Base-by-base conservation (phyloP, 2,329 filamentous ascomycete species). In the Ophiostoma himal-ulmi region DNA sequence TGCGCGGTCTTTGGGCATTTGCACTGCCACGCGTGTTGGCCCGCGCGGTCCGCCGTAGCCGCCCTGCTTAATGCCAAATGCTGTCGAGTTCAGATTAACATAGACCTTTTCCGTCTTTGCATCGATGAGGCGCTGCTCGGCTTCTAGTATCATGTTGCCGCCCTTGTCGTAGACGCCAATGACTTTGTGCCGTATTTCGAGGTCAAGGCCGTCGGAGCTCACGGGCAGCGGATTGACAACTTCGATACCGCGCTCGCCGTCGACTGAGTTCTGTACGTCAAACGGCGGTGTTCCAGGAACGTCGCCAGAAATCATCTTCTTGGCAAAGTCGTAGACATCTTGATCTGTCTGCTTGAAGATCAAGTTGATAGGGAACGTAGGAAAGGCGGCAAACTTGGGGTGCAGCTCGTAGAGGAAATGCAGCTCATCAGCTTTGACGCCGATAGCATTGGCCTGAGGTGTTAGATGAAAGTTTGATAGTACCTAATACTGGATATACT, bases 141-240 rank as follows among this genome's bases (percentile, higher is more conserved):
- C 77, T 69, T 83, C 81, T 1, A 81, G 73, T 10, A 83, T 80
- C 78, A 82, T 82, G 34, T 78, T 76, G 13, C 78, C 78, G 44
- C 80, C 80, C 72, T 82, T 83, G 72, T 83, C 82, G 69, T 83
- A 83, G 7, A 82, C 80, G 0, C 81, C 82, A 41, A 83, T 72
- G 14, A 83, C 78, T 67, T 78, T 79, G 52, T 77, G 77, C 3
- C 75, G 80, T 22, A 82, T 76, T 74, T 83, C 79, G 2, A 82
- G 75, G 66, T 80, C 78, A 1, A 80, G 71, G 0, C 78, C 80
- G 0, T 76, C 76, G 0, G 78, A 79, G 26, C 75, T 77, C 1
- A 77, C 75, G 1, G 81, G 80, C n/a, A 82, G 73, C 0, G 76
- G 75, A 34, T 75, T 74, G 1, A 81, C 22, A 37, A 82, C 78